Base-by-base conservation (phyloP, 768 basidiomycete species). In the Candolleomyces aberdarensis region DNA sequence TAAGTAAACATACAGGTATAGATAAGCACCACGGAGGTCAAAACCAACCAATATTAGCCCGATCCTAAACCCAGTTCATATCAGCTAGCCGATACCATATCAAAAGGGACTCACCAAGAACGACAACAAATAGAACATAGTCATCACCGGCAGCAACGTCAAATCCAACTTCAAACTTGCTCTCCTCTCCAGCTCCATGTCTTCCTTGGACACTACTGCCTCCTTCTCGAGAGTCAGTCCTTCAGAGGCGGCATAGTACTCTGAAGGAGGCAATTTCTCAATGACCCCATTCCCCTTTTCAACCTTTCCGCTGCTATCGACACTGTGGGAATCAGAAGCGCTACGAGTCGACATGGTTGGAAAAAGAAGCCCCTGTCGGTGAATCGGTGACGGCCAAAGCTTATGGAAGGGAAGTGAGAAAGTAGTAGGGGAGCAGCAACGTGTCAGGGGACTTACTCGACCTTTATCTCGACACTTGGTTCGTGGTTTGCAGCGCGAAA, bases 71-170 rank as follows among this genome's bases (percentile, higher is more conserved):
- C 19, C 10, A 11, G 19, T 59, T 58, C 48, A 58, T 39, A 60
- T 26, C 10, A 31, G 50, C 14, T 58, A 15, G 15, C 56, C 20
- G 5, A n/a, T 15, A 46, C 20, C 22, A 19, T 9, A 47, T n/a
- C 13, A 44, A 17, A 55, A 54, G 13, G 36, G 15, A 63, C 65
- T 41, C 51, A 77, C 76, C 67, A 78, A 57, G 65, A 74, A 76
- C 3, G 75, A 75, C 15, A 76, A 61, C 10, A 78, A 64, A 60
- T 76, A 76, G 64, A 75, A 76, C 69, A 78, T 70, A 0, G 75
- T 74, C 65, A 76, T 71, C 39, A 75, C 64, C 17, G 75, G 76
- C 36, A 78, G 44, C 49, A 78, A 64, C 15, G 66, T 66, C 32
- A 65, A 68, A 63, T 76, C 75, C 56, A 76, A 57, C 62, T 67